These are phyloP conservation scores for Platismatia glauca DNA, from an alignment of 495 filamentous ascomycete genomes.

Conservation along the genomic window DNA sequence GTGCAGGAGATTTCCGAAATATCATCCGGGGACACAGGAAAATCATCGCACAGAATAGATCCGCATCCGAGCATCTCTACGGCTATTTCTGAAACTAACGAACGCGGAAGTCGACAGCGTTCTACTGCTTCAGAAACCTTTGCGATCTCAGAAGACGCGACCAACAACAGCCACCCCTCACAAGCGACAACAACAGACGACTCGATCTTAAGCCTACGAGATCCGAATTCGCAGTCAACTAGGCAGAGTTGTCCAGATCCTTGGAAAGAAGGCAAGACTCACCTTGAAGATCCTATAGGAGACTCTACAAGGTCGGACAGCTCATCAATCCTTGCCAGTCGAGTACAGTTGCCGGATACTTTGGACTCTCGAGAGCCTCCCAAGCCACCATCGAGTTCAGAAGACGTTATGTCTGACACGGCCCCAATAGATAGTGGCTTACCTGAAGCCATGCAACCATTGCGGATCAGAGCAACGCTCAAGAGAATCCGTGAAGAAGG, in stretches of 20 bases:
- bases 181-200: slow-evolving; percentile 21
- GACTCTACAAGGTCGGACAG: not conserved
- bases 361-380: slow-evolving; percentile 14
- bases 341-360: slow-evolving; percentile 1
- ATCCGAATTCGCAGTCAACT: slow-evolving; percentile 13
- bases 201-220: slow-evolving; percentile 11
- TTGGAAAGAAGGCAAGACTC: not conserved
- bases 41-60: not conserved
- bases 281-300: not conserved
- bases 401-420: slow-evolving; percentile 12
- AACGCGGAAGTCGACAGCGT: not conserved
- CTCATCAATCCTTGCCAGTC: not conserved
- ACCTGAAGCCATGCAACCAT: slow-evolving; percentile 4
- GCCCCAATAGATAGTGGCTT: not conserved
- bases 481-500: slow-evolving; percentile 16
- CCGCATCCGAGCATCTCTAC: not conserved
- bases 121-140: not conserved
- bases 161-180: slow-evolving; percentile 9
- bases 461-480: slow-evolving; percentile 12
- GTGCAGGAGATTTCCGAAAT: not conserved
- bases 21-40: not conserved
- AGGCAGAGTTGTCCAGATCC: not conserved
- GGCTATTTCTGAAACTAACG: not conserved
- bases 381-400: slow-evolving; percentile 4
- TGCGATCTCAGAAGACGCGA: slow-evolving; percentile 8